Conservation (phyloP, 805 yeast genomes). For the Aciculoconidium aculeatum region DNA sequence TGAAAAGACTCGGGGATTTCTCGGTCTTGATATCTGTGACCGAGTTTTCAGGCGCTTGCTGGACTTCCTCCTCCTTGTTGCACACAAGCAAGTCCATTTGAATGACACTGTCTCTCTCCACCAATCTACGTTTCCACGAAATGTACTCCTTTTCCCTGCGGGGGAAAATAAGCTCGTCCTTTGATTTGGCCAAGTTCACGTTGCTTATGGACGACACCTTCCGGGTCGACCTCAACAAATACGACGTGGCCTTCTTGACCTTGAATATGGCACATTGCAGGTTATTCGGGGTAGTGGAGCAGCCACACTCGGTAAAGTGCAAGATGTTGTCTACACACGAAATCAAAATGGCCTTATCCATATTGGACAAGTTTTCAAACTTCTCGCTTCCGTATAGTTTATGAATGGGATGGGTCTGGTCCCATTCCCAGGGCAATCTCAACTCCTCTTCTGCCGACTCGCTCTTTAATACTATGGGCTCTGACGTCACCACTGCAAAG, state of each 20-base stretch:
- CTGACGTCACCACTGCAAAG: slow-evolving; percentile 52
- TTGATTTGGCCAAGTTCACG: slow-evolving; percentile 28
- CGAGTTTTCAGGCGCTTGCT: slow-evolving; percentile 1
- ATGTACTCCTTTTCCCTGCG: slow-evolving; percentile 24
- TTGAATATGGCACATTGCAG: slow-evolving; percentile 52
- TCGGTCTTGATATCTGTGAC: slow-evolving; percentile 2
- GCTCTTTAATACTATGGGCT: slow-evolving; percentile 37
- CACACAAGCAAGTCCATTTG: slow-evolving; percentile 17
- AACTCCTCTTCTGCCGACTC: slow-evolving; percentile 59
- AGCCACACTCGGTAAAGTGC: slow-evolving; percentile 60
- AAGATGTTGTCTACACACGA: slow-evolving; percentile 58
- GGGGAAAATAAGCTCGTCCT: slow-evolving; percentile 33
- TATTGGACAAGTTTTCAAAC: slow-evolving; percentile 50
- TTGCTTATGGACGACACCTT: slow-evolving; percentile 39
- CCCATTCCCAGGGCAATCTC: slow-evolving; percentile 88
- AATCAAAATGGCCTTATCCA: slow-evolving; percentile 50
- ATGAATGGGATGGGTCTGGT: slow-evolving; percentile 65
- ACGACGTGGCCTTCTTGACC: slow-evolving; percentile 56
- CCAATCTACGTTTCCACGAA: slow-evolving; percentile 32
- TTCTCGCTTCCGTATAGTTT: slow-evolving; percentile 37
- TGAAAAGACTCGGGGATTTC: slow-evolving; percentile 11
- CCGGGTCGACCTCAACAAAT: slow-evolving; percentile 54
- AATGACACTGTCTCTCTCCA: slow-evolving; percentile 23
- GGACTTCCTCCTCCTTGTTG: too few species aligned
- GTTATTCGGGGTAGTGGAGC: slow-evolving; percentile 37